Percentiles rank a stretch among this genome's conserved stretches.
phyloP scores from a whole-genome alignment of 495 filamentous ascomycete genomes.

The Neurospora sp. region DNA sequence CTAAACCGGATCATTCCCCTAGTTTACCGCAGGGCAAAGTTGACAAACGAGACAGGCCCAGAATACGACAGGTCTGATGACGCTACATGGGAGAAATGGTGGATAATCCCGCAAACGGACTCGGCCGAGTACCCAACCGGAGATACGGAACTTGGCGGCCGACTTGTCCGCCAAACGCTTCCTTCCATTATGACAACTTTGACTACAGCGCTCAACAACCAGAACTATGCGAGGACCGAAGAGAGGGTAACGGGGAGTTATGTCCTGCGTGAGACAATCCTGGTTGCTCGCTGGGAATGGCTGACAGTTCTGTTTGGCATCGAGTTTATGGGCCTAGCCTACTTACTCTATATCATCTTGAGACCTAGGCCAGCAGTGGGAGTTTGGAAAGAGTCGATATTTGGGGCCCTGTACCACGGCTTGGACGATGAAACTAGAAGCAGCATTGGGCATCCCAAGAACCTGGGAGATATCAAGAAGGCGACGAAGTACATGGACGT shows the following conservation, averaged over 20 bases:
- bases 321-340: not conserved
- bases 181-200: not conserved
- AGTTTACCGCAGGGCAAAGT: too few relatives aligned
- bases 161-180: not conserved
- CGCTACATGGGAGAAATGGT: too few relatives aligned
- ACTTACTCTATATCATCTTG: not conserved
- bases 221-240: not conserved
- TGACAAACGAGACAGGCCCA: too few relatives aligned
- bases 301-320: not conserved
- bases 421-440: not conserved
- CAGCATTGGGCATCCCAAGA: not conserved
- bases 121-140: too few relatives aligned
- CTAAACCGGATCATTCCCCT: too few relatives aligned
- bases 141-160: too few relatives aligned
- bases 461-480: not conserved
- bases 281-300: not conserved
- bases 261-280: not conserved
- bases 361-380: not conserved
- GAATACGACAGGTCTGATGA: too few relatives aligned
- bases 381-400: not conserved
- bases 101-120: too few relatives aligned
- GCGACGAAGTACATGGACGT: not conserved
- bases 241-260: not conserved
- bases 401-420: not conserved
- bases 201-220: not conserved